Conservation (phyloP, 2,329 filamentous ascomycete species). For the Neopestalotiopsis rosae region DNA sequence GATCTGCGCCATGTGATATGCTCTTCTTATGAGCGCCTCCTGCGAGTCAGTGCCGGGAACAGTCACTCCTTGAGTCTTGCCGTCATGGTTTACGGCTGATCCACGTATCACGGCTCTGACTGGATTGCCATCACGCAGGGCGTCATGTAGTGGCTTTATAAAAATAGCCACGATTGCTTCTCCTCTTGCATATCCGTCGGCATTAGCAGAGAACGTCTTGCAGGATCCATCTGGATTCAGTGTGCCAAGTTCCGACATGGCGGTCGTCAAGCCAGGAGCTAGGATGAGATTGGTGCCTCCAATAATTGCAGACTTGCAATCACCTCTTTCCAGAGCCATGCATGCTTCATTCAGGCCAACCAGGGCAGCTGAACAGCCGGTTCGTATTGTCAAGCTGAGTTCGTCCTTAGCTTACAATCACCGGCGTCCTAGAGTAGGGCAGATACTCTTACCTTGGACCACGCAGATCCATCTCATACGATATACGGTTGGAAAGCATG, state of each 20-base stretch:
- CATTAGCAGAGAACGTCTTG: constrained; percentile 14
- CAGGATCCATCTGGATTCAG: neutral
- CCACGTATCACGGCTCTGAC: constrained; percentile 46
- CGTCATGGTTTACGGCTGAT: constrained; percentile 46
- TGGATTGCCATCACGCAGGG: constrained; percentile 45
- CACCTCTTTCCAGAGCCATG: neutral
- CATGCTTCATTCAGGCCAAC: neutral
- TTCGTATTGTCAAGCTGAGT: constrained; percentile 3
- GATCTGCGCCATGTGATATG: constrained; percentile 40
- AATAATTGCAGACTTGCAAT: constrained; percentile 7
- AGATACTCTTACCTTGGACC: constrained; percentile 1
- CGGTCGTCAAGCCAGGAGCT: neutral
- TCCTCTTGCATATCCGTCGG: constrained; percentile 53
- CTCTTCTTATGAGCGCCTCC: constrained; percentile 36
- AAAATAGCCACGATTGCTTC: constrained; percentile 51
- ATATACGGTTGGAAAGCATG: constrained; percentile 34
- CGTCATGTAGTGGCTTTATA: constrained; percentile 45
- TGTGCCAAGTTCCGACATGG: neutral
- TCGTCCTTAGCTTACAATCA: neutral
- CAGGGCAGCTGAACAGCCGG: constrained; percentile 7
- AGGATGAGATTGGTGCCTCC: constrained; percentile 11
- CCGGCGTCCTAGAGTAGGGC: too few species aligned
- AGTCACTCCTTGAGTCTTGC: constrained; percentile 50
- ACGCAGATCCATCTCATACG: constrained; percentile 9
- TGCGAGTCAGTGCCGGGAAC: constrained; percentile 47